Evolutionary conservation across 352 stramenopile species (phyloP).

Genomic region (Globisporangium abappressorium): DNA sequence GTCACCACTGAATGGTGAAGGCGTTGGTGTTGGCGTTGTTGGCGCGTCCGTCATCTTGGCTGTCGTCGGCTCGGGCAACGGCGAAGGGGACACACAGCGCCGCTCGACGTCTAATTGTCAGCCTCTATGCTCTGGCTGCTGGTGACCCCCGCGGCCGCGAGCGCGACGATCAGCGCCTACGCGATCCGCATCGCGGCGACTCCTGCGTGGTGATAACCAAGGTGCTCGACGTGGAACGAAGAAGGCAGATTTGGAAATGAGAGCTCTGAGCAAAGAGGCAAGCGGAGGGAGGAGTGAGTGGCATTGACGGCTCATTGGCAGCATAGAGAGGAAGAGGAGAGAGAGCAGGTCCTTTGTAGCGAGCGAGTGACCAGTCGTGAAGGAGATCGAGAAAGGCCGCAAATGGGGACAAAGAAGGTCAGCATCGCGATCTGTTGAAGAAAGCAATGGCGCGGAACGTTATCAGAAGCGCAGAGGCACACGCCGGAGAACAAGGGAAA

Average conservation of each 20-base stretch:
- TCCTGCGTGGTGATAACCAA: background rate
- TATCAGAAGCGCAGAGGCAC: background rate
- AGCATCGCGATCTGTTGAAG: background rate
- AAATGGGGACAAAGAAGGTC: background rate
- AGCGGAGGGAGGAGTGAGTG: too few relatives aligned
- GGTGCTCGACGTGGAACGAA: background rate
- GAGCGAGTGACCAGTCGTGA: background rate
- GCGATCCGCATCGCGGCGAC: background rate
- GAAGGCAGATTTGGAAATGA: constrained; percentile 14
- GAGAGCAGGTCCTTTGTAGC: background rate
- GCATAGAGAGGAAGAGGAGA: background rate
- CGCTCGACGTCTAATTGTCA: background rate
- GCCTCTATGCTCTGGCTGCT: background rate
- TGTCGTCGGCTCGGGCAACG: background rate
- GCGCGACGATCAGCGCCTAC: constrained; percentile 4
- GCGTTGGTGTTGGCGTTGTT: background rate
- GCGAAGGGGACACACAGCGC: background rate
- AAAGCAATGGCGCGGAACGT: background rate
- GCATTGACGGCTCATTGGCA: background rate
- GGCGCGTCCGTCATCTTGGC: background rate
- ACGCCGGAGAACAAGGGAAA: background rate
- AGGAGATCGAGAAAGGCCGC: background rate
- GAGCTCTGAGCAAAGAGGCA: background rate
- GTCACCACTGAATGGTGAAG: background rate
- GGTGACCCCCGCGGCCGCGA: background rate